Evolutionary conservation across 2,329 filamentous ascomycete species (phyloP), one percentile per base, ranked within the genome.

Genomic region (Cladobotryum protrusum): DNA sequence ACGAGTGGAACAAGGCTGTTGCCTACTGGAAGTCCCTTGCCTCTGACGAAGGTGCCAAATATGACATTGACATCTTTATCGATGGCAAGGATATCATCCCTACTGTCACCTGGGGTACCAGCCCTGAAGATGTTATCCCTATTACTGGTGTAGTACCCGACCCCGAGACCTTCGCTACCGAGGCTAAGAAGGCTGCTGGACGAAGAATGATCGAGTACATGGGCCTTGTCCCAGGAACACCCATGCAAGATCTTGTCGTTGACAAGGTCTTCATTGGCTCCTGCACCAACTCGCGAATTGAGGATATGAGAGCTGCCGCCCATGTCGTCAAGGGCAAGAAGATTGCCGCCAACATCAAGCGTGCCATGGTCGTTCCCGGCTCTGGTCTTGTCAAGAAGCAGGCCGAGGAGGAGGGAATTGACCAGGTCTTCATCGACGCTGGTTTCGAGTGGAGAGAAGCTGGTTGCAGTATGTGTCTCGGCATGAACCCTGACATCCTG

Each of bases 211-310:
- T 99, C 20, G 85, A 96, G 67, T 99, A 99, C 72, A 99, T 99
- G 93, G 93, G 93, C 34, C 78, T 99, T 48, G 86, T 79, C 5
- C 76, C 92, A 19, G 90, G 90, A 49, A 95, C 87, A 0, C 86
- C 81, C 8, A 93, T 99, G 85, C 82, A 96, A 67, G 90, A 97
- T n/a, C 85, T 99, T 57, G 71, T 77, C 24, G 72, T 97, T 48
- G 93, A 99, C 78, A 97, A 97, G 77, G 84, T 97, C 57, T 99
- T 97, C 67, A 96, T 97, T 60, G 93, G 93, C 42, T 96, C 90
- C 11, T 99, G 93, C 80, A 99, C 93, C 35, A 99, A 99, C 68
- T 89, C 92, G 13, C 83, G 93, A 63, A 96, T 99, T 56, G 93
- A 97, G 72, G 93, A 99, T 76, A 75, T 99, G 57, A 83, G 92